A percentile compares a stretch with the other conserved stretches of the same genome.
phyloP scores from a whole-genome alignment of 306 rosid genomes.

The Trifolium subterraneum region DNA sequence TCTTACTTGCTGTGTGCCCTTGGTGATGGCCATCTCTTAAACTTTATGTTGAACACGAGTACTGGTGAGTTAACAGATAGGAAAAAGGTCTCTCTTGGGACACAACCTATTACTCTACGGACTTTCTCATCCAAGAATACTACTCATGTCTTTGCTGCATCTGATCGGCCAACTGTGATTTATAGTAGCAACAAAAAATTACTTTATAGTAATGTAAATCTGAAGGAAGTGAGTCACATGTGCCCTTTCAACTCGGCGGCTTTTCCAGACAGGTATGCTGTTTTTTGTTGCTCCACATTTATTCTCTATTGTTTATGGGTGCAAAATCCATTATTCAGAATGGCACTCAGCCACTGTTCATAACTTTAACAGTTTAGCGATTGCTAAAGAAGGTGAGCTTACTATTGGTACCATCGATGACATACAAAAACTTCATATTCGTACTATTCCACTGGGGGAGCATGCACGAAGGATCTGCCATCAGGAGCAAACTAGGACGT shows the following conservation, averaged over 20 bases:
- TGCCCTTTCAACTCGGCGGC: constrained; percentile 99
- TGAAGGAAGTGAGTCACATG: constrained; percentile 99
- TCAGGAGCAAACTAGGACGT: constrained; percentile 97
- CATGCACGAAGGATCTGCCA: constrained; percentile 94
- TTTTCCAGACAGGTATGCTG: constrained; percentile 90
- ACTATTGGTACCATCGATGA: constrained; percentile 98
- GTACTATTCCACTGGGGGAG: constrained; percentile 93
- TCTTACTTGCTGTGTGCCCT: constrained; percentile 93
- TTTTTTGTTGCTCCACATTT: constrained; percentile 20
- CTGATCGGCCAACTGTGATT: constrained; percentile 97
- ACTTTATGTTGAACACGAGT: constrained; percentile 78
- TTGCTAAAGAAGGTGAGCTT: constrained; percentile 98
- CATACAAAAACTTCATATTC: constrained; percentile 98
- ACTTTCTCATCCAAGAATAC: constrained; percentile 95
- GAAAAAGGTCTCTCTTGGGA: constrained; percentile 97
- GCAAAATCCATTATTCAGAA: constrained; percentile 6
- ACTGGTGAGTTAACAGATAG: constrained; percentile 88
- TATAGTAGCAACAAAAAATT: constrained; percentile 96
- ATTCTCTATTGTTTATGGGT: constrained; percentile 11
- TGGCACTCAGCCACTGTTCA: constrained; percentile 32
- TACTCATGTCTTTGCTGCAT: constrained; percentile 97
- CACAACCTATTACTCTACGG: constrained; percentile 97
- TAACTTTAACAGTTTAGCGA: constrained; percentile 77
- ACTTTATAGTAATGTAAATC: constrained; percentile 92
- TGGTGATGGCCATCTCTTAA: constrained; percentile 96